phyloP scores from a whole-genome alignment of 192 early-diverging fungal genomes.

The Coemansia umbellata region DNA sequence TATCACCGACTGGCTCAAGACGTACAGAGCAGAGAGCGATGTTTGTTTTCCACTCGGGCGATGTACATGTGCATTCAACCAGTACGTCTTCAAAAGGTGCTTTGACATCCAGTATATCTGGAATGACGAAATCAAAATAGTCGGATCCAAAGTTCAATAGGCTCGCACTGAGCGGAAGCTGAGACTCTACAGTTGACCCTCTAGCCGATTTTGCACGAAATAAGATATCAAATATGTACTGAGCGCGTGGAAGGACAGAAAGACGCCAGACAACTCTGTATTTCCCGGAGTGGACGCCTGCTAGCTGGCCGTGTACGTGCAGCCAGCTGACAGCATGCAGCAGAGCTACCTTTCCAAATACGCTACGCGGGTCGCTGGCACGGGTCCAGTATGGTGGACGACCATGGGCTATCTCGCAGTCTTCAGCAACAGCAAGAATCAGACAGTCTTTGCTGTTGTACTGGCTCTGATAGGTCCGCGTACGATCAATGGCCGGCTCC shows the following conservation, averaged over 20 bases:
- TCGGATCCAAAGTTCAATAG: conserved; percentile 43
- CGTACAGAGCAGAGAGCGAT: conserved; percentile 35
- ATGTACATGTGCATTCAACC: conserved; percentile 31
- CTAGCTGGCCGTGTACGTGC: conserved; percentile 23
- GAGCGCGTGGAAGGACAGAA: conserved; percentile 26
- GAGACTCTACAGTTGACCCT: conserved; percentile 4
- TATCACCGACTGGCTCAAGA: conserved; percentile 18
- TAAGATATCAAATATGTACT: conserved; percentile 24
- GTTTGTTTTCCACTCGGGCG: conserved; percentile 30
- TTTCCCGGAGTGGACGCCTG: conserved; percentile 33
- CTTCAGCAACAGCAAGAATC: conserved; percentile 21
- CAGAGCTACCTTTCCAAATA: conserved; percentile 30
- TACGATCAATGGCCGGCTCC: not conserved
- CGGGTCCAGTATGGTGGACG: conserved; percentile 30
- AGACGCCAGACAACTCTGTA: conserved; percentile 42
- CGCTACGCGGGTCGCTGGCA: conserved; percentile 22
- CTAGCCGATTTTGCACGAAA: conserved; percentile 20
- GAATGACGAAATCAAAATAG: conserved; percentile 48
- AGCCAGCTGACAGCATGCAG: conserved; percentile 39
- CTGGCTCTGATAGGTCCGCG: conserved; percentile 11
- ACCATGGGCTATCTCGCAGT: conserved; percentile 27
- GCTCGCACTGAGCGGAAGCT: conserved; percentile 18
- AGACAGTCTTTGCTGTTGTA: conserved; percentile 22
- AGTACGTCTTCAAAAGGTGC: conserved; percentile 32
- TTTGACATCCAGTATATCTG: conserved; percentile 13